Percentiles rank a stretch among this genome's conserved stretches.
Conservation (phyloP, 768 basidiomycete species). For the Mycena haematopus region DNA sequence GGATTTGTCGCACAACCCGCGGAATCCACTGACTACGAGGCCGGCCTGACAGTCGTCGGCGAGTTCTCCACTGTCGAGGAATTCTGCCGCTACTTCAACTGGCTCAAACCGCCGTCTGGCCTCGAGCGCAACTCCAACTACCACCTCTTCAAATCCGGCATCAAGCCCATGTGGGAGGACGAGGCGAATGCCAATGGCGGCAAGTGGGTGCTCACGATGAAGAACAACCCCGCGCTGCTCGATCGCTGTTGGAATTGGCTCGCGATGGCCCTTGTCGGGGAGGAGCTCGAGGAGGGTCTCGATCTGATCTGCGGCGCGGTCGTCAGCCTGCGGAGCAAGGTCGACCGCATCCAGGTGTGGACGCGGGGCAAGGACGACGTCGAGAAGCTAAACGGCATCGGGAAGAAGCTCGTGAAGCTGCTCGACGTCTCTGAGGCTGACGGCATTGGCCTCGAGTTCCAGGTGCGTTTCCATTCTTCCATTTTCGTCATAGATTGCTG, state of each 20-base stretch:
- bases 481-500: neutral
- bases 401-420: constrained; percentile 80
- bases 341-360: constrained; percentile 94
- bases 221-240: constrained; percentile 76
- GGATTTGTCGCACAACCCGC: constrained; percentile 50
- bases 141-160: constrained; percentile 92
- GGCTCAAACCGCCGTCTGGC: constrained; percentile 90
- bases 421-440: constrained; percentile 87
- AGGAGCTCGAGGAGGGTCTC: constrained; percentile 73
- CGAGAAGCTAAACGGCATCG: constrained; percentile 83
- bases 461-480: constrained; percentile 54
- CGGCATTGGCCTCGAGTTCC: constrained; percentile 88
- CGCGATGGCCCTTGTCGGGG: constrained; percentile 89
- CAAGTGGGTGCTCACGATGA: constrained; percentile 96
- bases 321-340: constrained; percentile 84
- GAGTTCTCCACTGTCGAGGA: constrained; percentile 90
- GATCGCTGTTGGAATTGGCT: constrained; percentile 93
- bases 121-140: constrained; percentile 93
- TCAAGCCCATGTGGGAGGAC: constrained; percentile 99
- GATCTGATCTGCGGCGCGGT: constrained; percentile 87
- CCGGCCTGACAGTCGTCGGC: constrained; percentile 84
- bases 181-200: constrained; percentile 90
- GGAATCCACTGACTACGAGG: constrained; percentile 81
- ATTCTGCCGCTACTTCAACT: constrained; percentile 93
- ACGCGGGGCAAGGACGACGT: constrained; percentile 86